These are phyloP conservation scores for Beauveria sp. DNA, from an alignment of 2,329 filamentous ascomycete genomes.

Conservation along the genomic window DNA sequence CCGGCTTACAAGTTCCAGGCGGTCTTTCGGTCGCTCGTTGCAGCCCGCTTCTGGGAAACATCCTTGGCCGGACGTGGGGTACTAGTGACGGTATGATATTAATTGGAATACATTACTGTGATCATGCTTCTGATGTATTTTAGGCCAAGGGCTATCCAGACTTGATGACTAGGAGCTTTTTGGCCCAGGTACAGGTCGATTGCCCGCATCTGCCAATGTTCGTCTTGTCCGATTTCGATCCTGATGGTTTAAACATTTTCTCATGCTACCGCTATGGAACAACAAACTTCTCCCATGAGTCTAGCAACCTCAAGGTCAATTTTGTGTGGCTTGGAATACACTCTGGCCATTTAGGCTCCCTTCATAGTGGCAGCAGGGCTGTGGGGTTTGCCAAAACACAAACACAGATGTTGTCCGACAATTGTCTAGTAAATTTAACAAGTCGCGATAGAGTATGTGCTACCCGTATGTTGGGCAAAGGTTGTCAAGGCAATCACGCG, in stretches of 20 bases:
- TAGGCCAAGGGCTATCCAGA: conserved; percentile 81
- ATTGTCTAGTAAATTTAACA: conserved; percentile 32
- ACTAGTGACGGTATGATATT: conserved; percentile 53
- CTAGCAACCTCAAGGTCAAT: conserved; percentile 37
- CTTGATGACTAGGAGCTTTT: conserved; percentile 58
- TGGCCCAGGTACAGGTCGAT: conserved; percentile 43
- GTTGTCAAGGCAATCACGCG: conserved; percentile 20
- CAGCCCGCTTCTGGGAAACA: conserved; percentile 45
- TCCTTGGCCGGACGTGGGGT: conserved; percentile 48
- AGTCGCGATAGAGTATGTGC: conserved; percentile 52
- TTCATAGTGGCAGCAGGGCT: background rate
- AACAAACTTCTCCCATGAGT: conserved; percentile 53
- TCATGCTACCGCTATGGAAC: conserved; percentile 68
- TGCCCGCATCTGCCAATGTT: conserved; percentile 49
- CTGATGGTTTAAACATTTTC: conserved; percentile 67
- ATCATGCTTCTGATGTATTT: background rate
- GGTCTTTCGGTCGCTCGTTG: conserved; percentile 62
- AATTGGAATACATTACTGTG: background rate
- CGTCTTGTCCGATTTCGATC: conserved; percentile 66
- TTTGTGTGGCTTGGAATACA: conserved; percentile 60
- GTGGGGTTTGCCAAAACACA: background rate
- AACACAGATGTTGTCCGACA: background rate
- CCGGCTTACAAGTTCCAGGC: conserved; percentile 41
- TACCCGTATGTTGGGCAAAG: conserved; percentile 40
- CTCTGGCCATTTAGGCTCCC: conserved; percentile 31